These are phyloP conservation scores for Aspergillus thermomutatus DNA, from an alignment of 2,329 filamentous ascomycete genomes.

Conservation along the genomic window DNA sequence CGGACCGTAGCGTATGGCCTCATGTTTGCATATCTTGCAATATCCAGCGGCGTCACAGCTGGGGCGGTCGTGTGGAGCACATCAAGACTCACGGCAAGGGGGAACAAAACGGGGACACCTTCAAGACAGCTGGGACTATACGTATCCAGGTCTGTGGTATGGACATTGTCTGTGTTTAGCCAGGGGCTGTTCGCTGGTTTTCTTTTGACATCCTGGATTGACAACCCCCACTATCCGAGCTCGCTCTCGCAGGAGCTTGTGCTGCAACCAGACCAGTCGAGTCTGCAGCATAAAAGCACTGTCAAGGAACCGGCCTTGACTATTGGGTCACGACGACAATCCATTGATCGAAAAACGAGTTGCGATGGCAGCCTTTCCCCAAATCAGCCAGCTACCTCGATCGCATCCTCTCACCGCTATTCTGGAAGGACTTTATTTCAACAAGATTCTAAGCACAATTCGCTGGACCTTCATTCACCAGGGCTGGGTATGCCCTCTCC, in stretches of 20 bases:
- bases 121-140: slow-evolving; percentile 17
- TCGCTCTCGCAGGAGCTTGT: slow-evolving; percentile 24
- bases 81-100: slow-evolving; percentile 7
- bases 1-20: slow-evolving; percentile 15
- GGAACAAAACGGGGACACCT: background rate
- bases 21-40: slow-evolving; percentile 23
- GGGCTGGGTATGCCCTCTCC: slow-evolving; percentile 5
- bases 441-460: slow-evolving; percentile 19
- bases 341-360: slow-evolving; percentile 11
- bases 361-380: slow-evolving; percentile 6
- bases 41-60: slow-evolving; percentile 24
- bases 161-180: slow-evolving; percentile 30
- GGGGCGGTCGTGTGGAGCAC: slow-evolving; percentile 26
- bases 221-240: slow-evolving; percentile 18
- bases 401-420: slow-evolving; percentile 27
- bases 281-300: slow-evolving; percentile 3
- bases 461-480: slow-evolving; percentile 21
- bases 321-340: slow-evolving; percentile 11
- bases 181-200: slow-evolving; percentile 31
- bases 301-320: slow-evolving; percentile 9
- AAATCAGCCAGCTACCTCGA: slow-evolving; percentile 21
- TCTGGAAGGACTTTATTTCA: slow-evolving; percentile 29
- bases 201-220: slow-evolving; percentile 18
- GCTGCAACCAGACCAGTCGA: slow-evolving; percentile 11
- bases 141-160: slow-evolving; percentile 36